Conservation (phyloP, 169 alveolate species). For the Hammondia hammondi region DNA sequence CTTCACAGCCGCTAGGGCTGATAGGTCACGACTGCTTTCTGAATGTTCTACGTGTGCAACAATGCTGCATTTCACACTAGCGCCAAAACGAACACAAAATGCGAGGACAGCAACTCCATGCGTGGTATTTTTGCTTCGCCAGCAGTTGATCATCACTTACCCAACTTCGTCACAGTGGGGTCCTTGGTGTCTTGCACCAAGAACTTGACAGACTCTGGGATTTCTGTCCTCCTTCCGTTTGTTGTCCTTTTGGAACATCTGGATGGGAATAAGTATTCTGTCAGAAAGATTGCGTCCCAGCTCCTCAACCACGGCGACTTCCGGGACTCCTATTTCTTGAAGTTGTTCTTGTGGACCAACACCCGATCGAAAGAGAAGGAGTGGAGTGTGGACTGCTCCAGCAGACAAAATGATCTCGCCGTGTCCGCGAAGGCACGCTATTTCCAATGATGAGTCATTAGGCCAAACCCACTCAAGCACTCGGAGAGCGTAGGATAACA, state of each 20-base stretch:
- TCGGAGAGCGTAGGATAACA: background rate
- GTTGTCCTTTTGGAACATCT: conserved; percentile 67
- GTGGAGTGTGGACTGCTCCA: conserved; percentile 77
- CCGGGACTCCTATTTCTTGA: background rate
- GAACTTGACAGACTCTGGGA: conserved; percentile 67
- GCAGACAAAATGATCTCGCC: conserved; percentile 71
- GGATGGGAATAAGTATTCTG: conserved; percentile 75
- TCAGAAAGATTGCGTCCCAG: conserved; percentile 68
- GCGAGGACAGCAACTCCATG: no score
- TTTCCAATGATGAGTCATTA: background rate
- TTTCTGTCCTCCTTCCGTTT: background rate
- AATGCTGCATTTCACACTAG: no score
- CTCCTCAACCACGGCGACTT: background rate
- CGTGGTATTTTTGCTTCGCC: background rate
- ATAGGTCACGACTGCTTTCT: no score
- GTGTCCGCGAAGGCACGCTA: background rate
- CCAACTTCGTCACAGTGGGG: conserved; percentile 43
- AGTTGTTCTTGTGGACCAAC: conserved; percentile 40
- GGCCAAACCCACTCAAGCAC: background rate
- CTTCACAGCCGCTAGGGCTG: no score
- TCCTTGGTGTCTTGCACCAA: conserved; percentile 50
- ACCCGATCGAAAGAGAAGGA: conserved; percentile 76
- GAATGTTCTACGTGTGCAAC: no score
- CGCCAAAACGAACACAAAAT: no score
- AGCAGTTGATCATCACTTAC: conserved; percentile 1